phyloP scores from a whole-genome alignment of 2,329 filamentous ascomycete genomes.

The Huntiella abstrusa region DNA sequence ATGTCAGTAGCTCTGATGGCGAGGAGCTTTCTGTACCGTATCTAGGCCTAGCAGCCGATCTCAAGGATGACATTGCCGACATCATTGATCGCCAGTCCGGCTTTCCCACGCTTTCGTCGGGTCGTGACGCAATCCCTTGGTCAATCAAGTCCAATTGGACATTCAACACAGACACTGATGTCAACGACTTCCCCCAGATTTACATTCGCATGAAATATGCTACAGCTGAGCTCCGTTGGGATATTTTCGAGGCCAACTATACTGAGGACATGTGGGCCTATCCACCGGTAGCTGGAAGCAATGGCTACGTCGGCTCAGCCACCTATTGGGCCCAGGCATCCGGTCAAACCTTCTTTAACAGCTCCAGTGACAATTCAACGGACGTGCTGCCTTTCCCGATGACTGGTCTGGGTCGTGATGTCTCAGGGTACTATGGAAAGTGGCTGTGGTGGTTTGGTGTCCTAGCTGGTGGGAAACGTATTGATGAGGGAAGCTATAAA shows the following conservation, averaged over 20 bases:
- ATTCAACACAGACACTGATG: neutral
- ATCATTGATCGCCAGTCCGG: neutral
- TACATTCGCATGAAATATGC: slow-evolving; percentile 17
- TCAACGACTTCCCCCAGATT: slow-evolving; percentile 14
- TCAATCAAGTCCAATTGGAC: neutral
- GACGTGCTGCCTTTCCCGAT: slow-evolving; percentile 6
- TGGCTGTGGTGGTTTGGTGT: slow-evolving; percentile 16
- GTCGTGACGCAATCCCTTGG: neutral
- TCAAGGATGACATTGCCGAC: neutral
- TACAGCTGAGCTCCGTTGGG: slow-evolving; percentile 20
- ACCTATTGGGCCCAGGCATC: slow-evolving; percentile 11
- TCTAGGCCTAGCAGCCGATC: slow-evolving; percentile 12
- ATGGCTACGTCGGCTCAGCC: slow-evolving; percentile 25
- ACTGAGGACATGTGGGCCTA: slow-evolving; percentile 23
- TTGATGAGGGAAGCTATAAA: slow-evolving; percentile 15
- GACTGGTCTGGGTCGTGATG: slow-evolving; percentile 15
- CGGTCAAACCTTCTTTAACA: slow-evolving; percentile 3
- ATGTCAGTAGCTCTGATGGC: slow-evolving; percentile 21
- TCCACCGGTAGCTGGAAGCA: slow-evolving; percentile 18
- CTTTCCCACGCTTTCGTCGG: neutral
- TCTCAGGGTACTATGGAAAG: slow-evolving; percentile 13
- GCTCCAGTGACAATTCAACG: neutral
- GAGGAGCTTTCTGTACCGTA: slow-evolving; percentile 26
- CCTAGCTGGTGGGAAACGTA: slow-evolving; percentile 15
- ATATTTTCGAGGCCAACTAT: slow-evolving; percentile 22